phyloP scores from a whole-genome alignment of 1,139 yeast species.

The Maudiozyma humilis region DNA sequence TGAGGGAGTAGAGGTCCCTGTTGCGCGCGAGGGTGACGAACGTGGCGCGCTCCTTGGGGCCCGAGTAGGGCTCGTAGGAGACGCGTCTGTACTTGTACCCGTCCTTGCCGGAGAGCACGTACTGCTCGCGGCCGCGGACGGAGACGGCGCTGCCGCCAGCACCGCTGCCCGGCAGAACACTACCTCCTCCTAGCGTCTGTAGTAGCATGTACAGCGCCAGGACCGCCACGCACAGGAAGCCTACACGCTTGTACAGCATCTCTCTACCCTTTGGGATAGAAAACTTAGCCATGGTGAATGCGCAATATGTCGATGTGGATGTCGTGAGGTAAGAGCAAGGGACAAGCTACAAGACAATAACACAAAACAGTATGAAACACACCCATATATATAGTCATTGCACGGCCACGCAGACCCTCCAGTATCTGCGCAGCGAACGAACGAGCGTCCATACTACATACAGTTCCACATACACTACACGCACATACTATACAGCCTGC shows the following conservation, averaged over 20 bases:
- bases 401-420: no score
- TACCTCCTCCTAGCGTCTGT: slow-evolving; percentile 4
- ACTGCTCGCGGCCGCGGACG: not conserved
- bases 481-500: no score
- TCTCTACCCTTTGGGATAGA: slow-evolving; percentile 8
- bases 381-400: no score
- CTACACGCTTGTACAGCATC: slow-evolving; percentile 9
- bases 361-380: no score
- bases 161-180: not conserved
- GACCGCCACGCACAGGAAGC: slow-evolving; percentile 7
- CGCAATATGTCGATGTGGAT: not conserved
- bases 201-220: slow-evolving; percentile 8
- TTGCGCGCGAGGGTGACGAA: slow-evolving; percentile 70
- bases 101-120: slow-evolving; percentile 7
- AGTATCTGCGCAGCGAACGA: no score
- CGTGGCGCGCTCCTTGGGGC: slow-evolving; percentile 48
- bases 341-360: no score
- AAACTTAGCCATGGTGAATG: slow-evolving; percentile 3
- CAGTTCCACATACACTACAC: no score
- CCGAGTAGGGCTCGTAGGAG: slow-evolving; percentile 17
- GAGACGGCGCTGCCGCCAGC: not conserved
- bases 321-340: no score
- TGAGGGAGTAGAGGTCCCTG: slow-evolving; percentile 49
- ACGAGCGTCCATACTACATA: no score
- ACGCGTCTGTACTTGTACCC: slow-evolving; percentile 20